Base-by-base conservation (phyloP, 768 basidiomycete species). In the Sporobolomyces roseus region DNA sequence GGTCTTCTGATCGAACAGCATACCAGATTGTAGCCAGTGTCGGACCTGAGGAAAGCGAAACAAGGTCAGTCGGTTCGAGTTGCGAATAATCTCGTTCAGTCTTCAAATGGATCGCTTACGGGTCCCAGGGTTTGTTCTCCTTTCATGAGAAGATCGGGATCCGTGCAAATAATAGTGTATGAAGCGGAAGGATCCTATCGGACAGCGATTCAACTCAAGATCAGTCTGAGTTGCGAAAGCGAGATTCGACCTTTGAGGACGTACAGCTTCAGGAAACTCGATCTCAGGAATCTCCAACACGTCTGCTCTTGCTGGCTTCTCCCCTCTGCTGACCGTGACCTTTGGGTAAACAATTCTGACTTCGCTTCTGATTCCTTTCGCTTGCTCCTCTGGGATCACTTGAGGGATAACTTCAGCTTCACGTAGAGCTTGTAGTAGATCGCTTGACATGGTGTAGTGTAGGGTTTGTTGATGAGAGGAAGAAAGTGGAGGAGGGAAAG, bases 221-320 rank as follows among this genome's bases (percentile, higher is more conserved):
- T 41, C 61, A 33, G 51, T 53, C 32, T 54, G 8, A 32, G 38
- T 41, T 32, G 29, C 10, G 35, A 12, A 3, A 38, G 16, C 23
- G n/a, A n/a, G 7, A 16, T 5, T 25, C 6, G 25, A 29, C 36
- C n/a, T n/a, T n/a, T n/a, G 19, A 23, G n/a, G 6, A 30, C 66
- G 36, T 30, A 68, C 61, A 17, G 66, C 66, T 19, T 62, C 61
- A 1, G 29, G 27, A 54, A 69, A 69, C 62, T 63, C 67, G 45
- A 69, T 30, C 25, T 63, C 67, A 1, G 67, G 67, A 45, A 63
- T 23, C 17, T 33, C 17, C 6, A 63, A 55, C 9, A 62, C 63
- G 27, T n/a, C 50, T 14, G 17, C 12, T 7, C 62, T 49, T 5
- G 49, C 30, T 8, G 52, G 33, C 30, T 33, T 52, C 50, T 63